Conservation (phyloP, 140 eudicot genomes). For the Flaveria floridana region DNA sequence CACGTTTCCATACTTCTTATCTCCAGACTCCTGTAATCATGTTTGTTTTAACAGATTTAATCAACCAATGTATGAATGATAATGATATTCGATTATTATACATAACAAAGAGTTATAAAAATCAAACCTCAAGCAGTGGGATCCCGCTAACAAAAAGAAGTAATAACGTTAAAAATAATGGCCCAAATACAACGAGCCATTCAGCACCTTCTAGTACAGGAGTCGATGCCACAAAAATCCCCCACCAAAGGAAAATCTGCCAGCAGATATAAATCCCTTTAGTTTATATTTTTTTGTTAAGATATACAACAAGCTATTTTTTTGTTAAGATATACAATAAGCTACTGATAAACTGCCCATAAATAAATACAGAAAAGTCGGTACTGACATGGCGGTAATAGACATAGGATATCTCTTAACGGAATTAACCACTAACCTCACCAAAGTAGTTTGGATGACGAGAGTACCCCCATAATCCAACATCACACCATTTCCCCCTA, state of each 20-base stretch:
- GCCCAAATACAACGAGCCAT: slow-evolving; percentile 95
- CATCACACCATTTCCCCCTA: slow-evolving; percentile 90
- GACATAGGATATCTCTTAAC: not conserved
- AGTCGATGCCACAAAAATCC: slow-evolving; percentile 81
- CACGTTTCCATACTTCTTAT: slow-evolving; percentile 77
- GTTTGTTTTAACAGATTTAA: slow-evolving; percentile 22
- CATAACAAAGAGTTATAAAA: slow-evolving; percentile 14
- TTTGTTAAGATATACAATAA: not conserved
- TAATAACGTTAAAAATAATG: slow-evolving; percentile 72
- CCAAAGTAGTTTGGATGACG: slow-evolving; percentile 99
- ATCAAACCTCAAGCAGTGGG: slow-evolving; percentile 91
- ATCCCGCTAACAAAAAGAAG: slow-evolving; percentile 92
- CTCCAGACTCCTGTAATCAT: slow-evolving; percentile 71
- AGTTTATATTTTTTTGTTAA: not conserved
- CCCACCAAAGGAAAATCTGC: slow-evolving; percentile 99
- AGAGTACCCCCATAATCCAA: slow-evolving; percentile 85
- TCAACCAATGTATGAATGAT: not conserved
- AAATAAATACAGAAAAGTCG: slow-evolving; percentile 4
- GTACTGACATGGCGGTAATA: not conserved
- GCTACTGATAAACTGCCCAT: not conserved
- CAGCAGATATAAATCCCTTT: slow-evolving; percentile 1
- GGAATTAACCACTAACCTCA: slow-evolving; percentile 54
- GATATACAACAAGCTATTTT: not conserved
- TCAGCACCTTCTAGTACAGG: slow-evolving; percentile 79
- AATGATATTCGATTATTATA: not conserved